Evolutionary conservation across 148 eudicot genomes (phyloP), one percentile per base, ranked within the genome.

Genomic region (Fallopia convolvulus): DNA sequence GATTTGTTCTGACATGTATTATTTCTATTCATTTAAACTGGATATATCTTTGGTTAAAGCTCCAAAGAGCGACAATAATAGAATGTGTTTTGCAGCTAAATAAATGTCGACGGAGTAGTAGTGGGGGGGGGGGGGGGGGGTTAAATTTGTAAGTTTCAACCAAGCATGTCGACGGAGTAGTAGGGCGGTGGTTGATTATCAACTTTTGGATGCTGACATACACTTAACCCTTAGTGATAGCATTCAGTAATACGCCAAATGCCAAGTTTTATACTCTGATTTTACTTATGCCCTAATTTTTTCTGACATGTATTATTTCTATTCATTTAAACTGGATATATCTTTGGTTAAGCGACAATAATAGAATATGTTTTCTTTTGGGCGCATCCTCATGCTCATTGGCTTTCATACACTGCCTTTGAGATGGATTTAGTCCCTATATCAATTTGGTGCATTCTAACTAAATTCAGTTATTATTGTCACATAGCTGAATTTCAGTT

Each of bases 51-150:
- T 11, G 33, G 26, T 26, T 26, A 61, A 12, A 12, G 68, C 33
- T 26, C 15, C 33, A 23, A 61, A 36, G 20, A 50, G 56, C 5
- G 5, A 50, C 17, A 68, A 14, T 33, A 36, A 26, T 15, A 36
- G 9, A 33, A 68, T 61, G 7, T 58, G 15, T 80, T 79, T 61
- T 83, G 76, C 89, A 96, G 99, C 81, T 90, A 71, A 96, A 93
- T 85, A 91, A 83, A 83, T 84, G 75, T 33, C 36, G n/a, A n/a
- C n/a, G n/a, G n/a, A n/a, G n/a, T n/a, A n/a, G n/a, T n/a, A n/a
- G n/a, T n/a, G n/a, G n/a, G n/a, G n/a, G n/a, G n/a, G n/a, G n/a
- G n/a, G n/a, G n/a, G n/a, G n/a, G n/a, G n/a, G n/a, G n/a, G n/a
- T n/a, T n/a, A n/a, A n/a, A n/a, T n/a, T n/a, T n/a, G n/a, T n/a